Base-by-base conservation (phyloP, 1,284 basidiomycete species). In the Moesziomyces sp. region DNA sequence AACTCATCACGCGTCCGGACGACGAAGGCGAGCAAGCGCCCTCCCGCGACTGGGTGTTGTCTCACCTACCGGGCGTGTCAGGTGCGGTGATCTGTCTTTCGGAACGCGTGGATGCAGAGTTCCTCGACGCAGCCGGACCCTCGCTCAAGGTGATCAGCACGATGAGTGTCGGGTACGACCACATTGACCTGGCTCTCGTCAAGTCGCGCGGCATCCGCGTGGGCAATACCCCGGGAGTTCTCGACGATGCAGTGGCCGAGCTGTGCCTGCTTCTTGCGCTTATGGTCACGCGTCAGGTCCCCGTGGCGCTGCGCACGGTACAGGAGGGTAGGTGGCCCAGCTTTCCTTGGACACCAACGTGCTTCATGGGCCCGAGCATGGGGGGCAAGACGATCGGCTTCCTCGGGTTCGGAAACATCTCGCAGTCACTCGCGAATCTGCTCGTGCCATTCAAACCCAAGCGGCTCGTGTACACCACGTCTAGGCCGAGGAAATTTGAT, bases 221-320 rank as follows among this genome's bases (percentile, higher is more conserved):
- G 13, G 96, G 96, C 5, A 93, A 94, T 84, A 97, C 94, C 0
- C 94, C 94, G 0, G 91, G 93, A 60, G 91, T 97, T 4, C 88
- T 97, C 21, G 94, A 92, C 13, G 91, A 92, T 78, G 92, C 94
- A 63, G 93, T 93, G 89, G 94, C 95, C 11, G 95, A 97, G 83
- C 84, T 93, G 11, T 89, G 91, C 0, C 87, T 96, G 46, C 92
- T 96, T 90, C 88, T 99, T 5, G 90, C 91, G 1, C 88, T 99
- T 33, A 97, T 96, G 93, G 92, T 93, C 0, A 89, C 91, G 53
- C 88, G 95, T 19, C 91, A 93, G 50, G 91, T 87, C 2, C 89
- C 38, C 86, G 90, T 62, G 71, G 89, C 89, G 0, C 88, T 89
- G 53, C 82, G 86, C 1, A 78, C 93, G 7, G 91, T 94, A 9